Evolutionary conservation across 2,329 filamentous ascomycete species (phyloP), one percentile per base, ranked within the genome.

Genomic region (Ceratocystis diversiconidia): DNA sequence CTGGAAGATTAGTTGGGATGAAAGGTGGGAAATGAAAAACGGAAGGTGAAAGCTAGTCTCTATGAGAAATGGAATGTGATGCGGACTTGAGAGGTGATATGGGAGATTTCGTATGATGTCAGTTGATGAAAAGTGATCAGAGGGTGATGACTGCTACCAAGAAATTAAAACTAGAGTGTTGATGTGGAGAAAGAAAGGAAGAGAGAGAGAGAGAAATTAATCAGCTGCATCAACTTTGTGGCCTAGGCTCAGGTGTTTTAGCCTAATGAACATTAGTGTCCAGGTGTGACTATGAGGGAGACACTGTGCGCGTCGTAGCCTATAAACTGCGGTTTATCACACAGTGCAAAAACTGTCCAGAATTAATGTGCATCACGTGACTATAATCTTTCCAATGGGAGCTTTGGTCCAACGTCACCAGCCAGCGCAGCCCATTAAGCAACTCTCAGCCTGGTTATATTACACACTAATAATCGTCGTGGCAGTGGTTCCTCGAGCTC

Each of bases 1-100:
- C 64, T 65, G 64, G 60, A 50, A 65, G 36, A 65, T 65, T 65
- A 65, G 64, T 65, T 30, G 22, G 50, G 41, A 28, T 22, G 66
- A 61, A 50, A 32, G 28, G 3, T 59, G 55, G 30, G n/a, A 19
- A 25, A 12, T 22, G 25, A 63, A 7, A 55, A 28, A n/a, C n/a
- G 41, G 12, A 63, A 15, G 25, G 30, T 46, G 25, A 30, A 61
- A 50, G 22, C 48, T 19, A 41, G 36, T 52, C 48, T 52, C 48
- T 36, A 52, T 7, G 28, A 25, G 19, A 61, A 41, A 25, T 25
- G 44, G 36, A 63, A 41, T 7, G 10, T 32, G 43, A 63, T 41
- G 36, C 6, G 28, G 43, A 25, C 22, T 22, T 52, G 5, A 28
- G 25, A 28, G 48, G 19, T 28, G 22, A 52, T 52, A 3, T 19